Evolutionary conservation across 306 rosid species (phyloP).

Genomic region (Oemleria cerasiformis): DNA sequence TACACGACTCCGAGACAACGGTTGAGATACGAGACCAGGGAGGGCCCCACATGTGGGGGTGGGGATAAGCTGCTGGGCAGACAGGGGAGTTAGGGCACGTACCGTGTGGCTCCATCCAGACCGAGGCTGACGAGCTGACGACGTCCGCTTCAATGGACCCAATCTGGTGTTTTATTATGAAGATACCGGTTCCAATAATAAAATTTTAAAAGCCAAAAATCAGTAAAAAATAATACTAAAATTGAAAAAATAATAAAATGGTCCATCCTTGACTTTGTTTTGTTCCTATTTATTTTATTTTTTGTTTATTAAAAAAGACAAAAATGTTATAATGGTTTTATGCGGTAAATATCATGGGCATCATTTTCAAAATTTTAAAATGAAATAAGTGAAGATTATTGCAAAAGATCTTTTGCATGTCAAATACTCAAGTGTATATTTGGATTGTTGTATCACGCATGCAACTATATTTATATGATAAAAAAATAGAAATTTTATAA

Average conservation of each 20-base stretch:
- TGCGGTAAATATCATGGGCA: neutral
- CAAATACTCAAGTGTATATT: neutral
- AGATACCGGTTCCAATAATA: neutral
- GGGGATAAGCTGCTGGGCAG: neutral
- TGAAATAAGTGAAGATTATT: neutral
- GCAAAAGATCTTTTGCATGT: neutral
- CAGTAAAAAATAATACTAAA: neutral
- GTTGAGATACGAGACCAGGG: neutral
- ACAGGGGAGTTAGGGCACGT: neutral
- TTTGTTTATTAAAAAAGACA: neutral
- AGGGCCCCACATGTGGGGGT: neutral
- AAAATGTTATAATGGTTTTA: neutral
- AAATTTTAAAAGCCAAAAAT: neutral
- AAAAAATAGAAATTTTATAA: neutral
- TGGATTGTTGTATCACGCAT: neutral
- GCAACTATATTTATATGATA: neutral
- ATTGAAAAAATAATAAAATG: neutral
- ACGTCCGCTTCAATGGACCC: conserved; percentile 2
- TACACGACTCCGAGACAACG: conserved; percentile 59
- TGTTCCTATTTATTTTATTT: neutral
- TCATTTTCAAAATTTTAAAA: neutral
- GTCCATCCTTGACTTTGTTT: neutral
- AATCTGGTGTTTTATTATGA: neutral
- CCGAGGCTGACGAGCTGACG: conserved; percentile 35
- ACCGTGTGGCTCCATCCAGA: conserved; percentile 8